Evolutionary conservation across 2,329 filamentous ascomycete species (phyloP).

Genomic region (Talaromyces sp.): DNA sequence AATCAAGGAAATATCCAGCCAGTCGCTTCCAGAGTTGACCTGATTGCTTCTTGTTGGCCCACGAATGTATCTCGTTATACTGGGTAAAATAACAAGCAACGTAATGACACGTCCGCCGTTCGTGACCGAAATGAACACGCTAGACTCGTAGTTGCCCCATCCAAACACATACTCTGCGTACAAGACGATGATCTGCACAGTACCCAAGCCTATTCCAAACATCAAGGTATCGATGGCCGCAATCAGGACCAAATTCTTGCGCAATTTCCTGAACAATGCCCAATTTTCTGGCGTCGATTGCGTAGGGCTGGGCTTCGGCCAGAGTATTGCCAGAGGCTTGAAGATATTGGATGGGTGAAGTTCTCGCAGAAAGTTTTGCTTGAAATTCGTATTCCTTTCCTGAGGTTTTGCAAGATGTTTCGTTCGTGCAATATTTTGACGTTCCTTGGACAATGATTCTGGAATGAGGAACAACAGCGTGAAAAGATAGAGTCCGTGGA

Average conservation of each 20-base stretch:
- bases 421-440: conserved; percentile 68
- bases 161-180: conserved; percentile 78
- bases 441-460: conserved; percentile 75
- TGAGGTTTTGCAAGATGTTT: conserved; percentile 55
- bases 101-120: conserved; percentile 73
- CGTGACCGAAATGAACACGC: conserved; percentile 75
- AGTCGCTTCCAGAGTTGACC: conserved; percentile 68
- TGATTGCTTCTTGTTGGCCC: conserved; percentile 36
- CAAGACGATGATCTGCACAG: conserved; percentile 75
- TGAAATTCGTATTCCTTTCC: conserved; percentile 34
- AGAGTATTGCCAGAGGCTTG: conserved; percentile 73
- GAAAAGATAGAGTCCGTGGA: conserved; percentile 71
- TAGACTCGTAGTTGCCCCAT: conserved; percentile 80
- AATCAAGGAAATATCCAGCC: conserved; percentile 73
- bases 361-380: conserved; percentile 24
- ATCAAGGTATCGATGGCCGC: conserved; percentile 78
- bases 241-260: conserved; percentile 78
- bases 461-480: conserved; percentile 72
- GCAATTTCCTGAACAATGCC: conserved; percentile 59
- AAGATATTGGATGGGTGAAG: conserved; percentile 64
- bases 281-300: conserved; percentile 49
- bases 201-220: conserved; percentile 78
- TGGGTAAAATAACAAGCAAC: conserved; percentile 72
- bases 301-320: conserved; percentile 54
- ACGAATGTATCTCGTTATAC: conserved; percentile 74